Evolutionary conservation across 2,329 filamentous ascomycete species (phyloP).

Genomic region (Nannizziopsis arthrosporioides): DNA sequence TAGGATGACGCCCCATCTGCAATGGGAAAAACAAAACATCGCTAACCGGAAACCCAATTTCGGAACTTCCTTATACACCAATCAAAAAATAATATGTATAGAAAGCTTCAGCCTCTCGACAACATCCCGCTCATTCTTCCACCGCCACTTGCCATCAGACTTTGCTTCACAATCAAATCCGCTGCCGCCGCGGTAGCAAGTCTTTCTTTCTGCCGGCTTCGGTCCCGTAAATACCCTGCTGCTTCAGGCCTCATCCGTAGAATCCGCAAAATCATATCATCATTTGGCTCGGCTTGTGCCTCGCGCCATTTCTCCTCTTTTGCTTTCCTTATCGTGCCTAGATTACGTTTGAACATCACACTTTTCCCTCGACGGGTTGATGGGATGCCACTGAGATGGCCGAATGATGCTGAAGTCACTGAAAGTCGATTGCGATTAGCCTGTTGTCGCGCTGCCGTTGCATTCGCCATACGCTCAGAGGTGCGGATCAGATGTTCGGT

Average conservation of each 20-base stretch:
- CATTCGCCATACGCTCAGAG: slow-evolving; percentile 90
- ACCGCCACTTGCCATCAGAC: slow-evolving; percentile 52
- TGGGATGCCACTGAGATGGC: slow-evolving; percentile 35
- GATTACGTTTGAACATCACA: slow-evolving; percentile 86
- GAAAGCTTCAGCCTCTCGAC: slow-evolving; percentile 1
- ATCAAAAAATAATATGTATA: not conserved
- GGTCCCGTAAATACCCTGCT: slow-evolving; percentile 71
- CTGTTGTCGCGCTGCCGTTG: slow-evolving; percentile 67
- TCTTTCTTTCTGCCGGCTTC: slow-evolving; percentile 86
- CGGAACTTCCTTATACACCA: not conserved
- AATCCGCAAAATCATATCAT: slow-evolving; percentile 96
- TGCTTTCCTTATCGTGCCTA: slow-evolving; percentile 90
- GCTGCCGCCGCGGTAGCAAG: slow-evolving; percentile 82
- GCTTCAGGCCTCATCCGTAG: slow-evolving; percentile 91
- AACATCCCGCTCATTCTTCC: slow-evolving; percentile 41
- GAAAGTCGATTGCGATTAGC: slow-evolving; percentile 56
- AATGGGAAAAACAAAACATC: not conserved
- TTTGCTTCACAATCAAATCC: slow-evolving; percentile 88
- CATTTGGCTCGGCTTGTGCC: slow-evolving; percentile 88
- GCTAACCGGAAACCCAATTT: too few relatives aligned
- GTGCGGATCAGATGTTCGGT: slow-evolving; percentile 85
- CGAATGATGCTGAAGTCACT: slow-evolving; percentile 43
- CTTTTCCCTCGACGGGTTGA: slow-evolving; percentile 46
- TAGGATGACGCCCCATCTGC: not conserved
- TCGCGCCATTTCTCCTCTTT: slow-evolving; percentile 95